A percentile compares a stretch with the other conserved stretches of the same genome.
These are phyloP conservation scores for Lactarius hengduanensis DNA, from an alignment of 768 basidiomycete species.

Conservation along the genomic window DNA sequence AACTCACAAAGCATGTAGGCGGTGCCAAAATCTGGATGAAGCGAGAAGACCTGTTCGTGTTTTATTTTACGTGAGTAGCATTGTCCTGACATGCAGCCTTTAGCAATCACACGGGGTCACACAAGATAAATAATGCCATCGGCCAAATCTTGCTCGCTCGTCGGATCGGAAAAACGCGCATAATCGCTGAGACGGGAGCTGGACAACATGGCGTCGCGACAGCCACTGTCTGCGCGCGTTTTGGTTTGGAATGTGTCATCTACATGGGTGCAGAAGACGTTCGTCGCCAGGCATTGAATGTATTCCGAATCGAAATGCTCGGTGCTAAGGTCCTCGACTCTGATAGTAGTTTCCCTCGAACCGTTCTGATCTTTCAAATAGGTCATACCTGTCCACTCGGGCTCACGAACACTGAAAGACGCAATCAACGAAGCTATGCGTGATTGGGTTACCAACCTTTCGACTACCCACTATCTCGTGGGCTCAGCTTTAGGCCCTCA, in stretches of 20 bases:
- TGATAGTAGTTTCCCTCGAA: background rate
- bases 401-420: conserved; percentile 94
- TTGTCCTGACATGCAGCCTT: conserved; percentile 14
- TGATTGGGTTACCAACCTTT: conserved; percentile 96
- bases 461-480: conserved; percentile 93
- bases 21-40: conserved; percentile 99
- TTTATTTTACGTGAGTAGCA: background rate
- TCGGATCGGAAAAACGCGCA: conserved; percentile 91
- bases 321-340: conserved; percentile 68
- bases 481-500: conserved; percentile 98
- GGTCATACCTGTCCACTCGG: conserved; percentile 93
- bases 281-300: conserved; percentile 92
- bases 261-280: conserved; percentile 99
- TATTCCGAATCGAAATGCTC: conserved; percentile 97
- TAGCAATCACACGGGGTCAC: conserved; percentile 97
- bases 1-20: conserved; percentile 84
- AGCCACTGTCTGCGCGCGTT: conserved; percentile 96
- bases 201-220: conserved; percentile 99
- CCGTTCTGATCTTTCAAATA: conserved; percentile 34
- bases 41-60: conserved; percentile 76
- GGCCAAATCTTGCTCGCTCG: conserved; percentile 97
- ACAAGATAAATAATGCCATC: conserved; percentile 99
- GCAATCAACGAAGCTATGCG: conserved; percentile 98
- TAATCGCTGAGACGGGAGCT: conserved; percentile 98
- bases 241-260: conserved; percentile 91